Conservation (phyloP, 2,329 filamentous ascomycete genomes). For the Ophiostoma ulmi region DNA sequence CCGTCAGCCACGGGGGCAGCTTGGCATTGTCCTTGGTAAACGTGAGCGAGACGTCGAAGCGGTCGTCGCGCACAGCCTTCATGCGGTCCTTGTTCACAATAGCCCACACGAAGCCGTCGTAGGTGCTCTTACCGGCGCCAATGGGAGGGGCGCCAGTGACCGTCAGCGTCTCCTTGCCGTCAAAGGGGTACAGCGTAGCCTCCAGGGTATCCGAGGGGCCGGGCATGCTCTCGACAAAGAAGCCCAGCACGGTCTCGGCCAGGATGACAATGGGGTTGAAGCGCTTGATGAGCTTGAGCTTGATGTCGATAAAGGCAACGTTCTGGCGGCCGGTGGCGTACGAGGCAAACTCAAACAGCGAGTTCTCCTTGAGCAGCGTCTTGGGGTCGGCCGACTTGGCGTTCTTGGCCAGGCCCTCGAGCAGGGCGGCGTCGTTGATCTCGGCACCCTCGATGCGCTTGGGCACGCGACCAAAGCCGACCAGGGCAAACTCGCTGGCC, state of each 20-base stretch:
- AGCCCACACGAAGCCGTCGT: conserved; percentile 90
- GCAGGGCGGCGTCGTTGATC: conserved; percentile 55
- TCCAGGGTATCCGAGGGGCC: conserved; percentile 68
- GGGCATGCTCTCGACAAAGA: conserved; percentile 74
- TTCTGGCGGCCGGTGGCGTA: conserved; percentile 93
- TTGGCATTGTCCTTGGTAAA: conserved; percentile 88
- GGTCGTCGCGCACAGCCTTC: conserved; percentile 82
- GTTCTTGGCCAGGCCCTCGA: conserved; percentile 51
- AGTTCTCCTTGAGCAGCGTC: conserved; percentile 74
- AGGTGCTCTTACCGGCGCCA: conserved; percentile 60
- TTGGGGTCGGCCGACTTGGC: conserved; percentile 42
- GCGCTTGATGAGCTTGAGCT: conserved; percentile 73
- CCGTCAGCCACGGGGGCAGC: conserved; percentile 80
- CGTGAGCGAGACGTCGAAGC: conserved; percentile 91
- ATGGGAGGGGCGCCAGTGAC: conserved; percentile 50
- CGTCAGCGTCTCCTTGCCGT: conserved; percentile 79
- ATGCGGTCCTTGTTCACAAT: conserved; percentile 93
- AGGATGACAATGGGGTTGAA: conserved; percentile 67
- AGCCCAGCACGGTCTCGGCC: conserved; percentile 62
- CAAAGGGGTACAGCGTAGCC: conserved; percentile 78
- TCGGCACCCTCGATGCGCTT: conserved; percentile 27
- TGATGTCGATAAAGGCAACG: conserved; percentile 82
- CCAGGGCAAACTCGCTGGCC: conserved; percentile 75
- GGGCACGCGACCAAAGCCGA: conserved; percentile 67
- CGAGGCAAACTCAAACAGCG: conserved; percentile 75